Evolutionary conservation across 495 filamentous ascomycete genomes (phyloP).

Genomic region (Trichoderma parareesei): DNA sequence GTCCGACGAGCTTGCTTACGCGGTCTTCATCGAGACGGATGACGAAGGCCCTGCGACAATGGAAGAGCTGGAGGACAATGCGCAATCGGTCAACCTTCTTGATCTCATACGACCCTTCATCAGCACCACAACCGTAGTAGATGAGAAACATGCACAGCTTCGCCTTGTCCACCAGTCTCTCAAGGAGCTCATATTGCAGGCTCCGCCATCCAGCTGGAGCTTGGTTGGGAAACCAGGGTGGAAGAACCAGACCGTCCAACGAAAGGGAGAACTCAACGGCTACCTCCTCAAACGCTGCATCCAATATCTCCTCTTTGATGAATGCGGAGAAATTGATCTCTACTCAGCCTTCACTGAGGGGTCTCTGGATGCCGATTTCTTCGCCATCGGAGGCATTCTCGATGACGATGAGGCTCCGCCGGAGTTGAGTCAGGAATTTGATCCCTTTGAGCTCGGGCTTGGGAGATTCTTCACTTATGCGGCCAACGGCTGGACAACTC

Average conservation of each 20-base stretch:
- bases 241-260: neutral
- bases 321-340: neutral
- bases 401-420: neutral
- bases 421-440: neutral
- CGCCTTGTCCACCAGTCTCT: slow-evolving; percentile 26
- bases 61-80: slow-evolving; percentile 3
- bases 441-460: neutral
- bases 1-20: slow-evolving; percentile 10
- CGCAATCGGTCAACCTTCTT: slow-evolving; percentile 3
- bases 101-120: slow-evolving; percentile 13
- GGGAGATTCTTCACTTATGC: neutral
- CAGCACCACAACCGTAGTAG: neutral
- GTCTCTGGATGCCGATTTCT: neutral
- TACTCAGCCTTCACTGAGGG: neutral
- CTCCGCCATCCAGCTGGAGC: slow-evolving; percentile 19
- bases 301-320: slow-evolving; percentile 34
- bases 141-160: neutral
- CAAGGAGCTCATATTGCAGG: slow-evolving; percentile 18
- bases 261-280: slow-evolving; percentile 26
- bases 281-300: slow-evolving; percentile 43
- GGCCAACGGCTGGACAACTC: neutral
- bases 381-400: neutral
- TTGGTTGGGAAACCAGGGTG: slow-evolving; percentile 16
- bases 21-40: slow-evolving; percentile 8
- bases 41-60: slow-evolving; percentile 3